A percentile compares a stretch with the other conserved stretches of the same genome.
Conservation (phyloP, 305 asterid species). For the Plantago coronopus region DNA sequence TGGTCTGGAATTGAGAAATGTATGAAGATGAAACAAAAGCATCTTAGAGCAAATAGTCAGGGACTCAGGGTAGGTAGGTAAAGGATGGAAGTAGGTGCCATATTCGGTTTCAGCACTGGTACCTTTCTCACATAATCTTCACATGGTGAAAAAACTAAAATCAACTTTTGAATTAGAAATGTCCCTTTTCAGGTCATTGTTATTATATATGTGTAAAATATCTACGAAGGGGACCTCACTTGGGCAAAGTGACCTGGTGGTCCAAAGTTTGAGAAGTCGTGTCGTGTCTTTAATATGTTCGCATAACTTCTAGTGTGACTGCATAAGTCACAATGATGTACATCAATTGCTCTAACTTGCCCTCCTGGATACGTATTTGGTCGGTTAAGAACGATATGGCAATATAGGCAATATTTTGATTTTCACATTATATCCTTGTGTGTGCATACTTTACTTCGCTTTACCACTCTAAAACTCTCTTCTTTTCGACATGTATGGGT, state of each 20-base stretch:
- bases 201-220: not conserved
- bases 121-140: not conserved
- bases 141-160: not conserved
- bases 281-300: not conserved
- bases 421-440: no score
- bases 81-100: conserved; percentile 11
- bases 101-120: not conserved
- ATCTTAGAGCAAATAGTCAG: not conserved
- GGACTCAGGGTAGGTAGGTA: no score
- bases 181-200: not conserved
- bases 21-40: not conserved
- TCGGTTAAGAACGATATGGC: no score
- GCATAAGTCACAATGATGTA: not conserved
- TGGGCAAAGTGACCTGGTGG: no score
- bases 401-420: no score
- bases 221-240: not conserved
- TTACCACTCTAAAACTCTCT: not conserved
- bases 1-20: not conserved
- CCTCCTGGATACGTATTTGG: no score
- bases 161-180: no score
- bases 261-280: not conserved
- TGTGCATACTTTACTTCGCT: not conserved
- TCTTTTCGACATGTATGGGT: not conserved
- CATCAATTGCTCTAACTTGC: no score
- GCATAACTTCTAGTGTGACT: not conserved